Evolutionary conservation across 2,329 filamentous ascomycete genomes (phyloP), one percentile per base, ranked within the genome.

Genomic region (Botrytis galanthina): DNA sequence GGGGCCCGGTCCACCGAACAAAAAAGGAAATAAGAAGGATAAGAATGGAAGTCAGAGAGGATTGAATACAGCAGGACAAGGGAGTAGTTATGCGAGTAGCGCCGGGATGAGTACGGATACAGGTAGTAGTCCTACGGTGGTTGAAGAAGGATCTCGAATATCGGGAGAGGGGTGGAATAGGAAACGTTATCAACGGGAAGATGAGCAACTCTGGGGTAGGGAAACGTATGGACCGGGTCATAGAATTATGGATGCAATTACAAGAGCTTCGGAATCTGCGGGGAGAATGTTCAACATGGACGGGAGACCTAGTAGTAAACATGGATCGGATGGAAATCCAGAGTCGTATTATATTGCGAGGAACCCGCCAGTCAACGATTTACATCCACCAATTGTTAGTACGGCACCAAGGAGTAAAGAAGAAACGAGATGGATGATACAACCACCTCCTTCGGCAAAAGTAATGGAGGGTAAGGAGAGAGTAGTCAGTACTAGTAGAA

Each of bases 381-480:
- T 95, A 74, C 93, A 97, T 80, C 93, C 93, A 8, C 93, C 94
- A 4, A 91, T 97, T 70, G 92, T 96, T 75, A 93, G 89, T 81
- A 93, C 90, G 82, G 92, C 89, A 73, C 92, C 91, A 22, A 87
- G 86, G 54, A 90, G 88, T 80, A 89, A 85, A 79, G 89, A 90
- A 72, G 93, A 93, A 74, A 91, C 92, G 72, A 88, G 87, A 79
- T 98, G 95, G 95, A 97, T 98, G 94, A 85, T 97, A 70, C 93
- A 97, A 80, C 95, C 95, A 3, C 94, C 94, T 1, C 95, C 95
- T n/a, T 89, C 91, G 48, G 94, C 95, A 73, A 94, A 92, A 81
- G 87, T 97, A 74, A 98, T 98, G 95, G 92, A 92, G 76, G 95
- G 94, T 77, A 96, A 95, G 81, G 89, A 93, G 51, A 89, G 89